Conservation (phyloP, 257 asterid genomes). For the Leonotis leonurus region DNA sequence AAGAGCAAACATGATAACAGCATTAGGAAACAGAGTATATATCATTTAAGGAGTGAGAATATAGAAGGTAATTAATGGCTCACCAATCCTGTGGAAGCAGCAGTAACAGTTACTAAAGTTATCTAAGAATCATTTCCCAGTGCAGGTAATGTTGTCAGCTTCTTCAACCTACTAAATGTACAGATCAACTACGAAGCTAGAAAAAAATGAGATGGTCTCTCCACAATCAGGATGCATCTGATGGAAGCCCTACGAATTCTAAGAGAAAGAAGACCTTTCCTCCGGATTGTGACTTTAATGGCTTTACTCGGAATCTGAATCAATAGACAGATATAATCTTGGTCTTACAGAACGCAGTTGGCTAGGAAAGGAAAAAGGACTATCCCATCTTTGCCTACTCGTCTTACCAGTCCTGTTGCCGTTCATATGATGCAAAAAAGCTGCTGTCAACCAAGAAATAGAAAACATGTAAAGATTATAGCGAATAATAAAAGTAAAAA, state of each 20-base stretch:
- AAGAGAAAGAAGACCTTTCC: neutral
- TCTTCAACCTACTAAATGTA: constrained; percentile 17
- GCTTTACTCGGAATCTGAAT: constrained; percentile 77
- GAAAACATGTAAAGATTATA: neutral
- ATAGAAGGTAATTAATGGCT: constrained; percentile 5
- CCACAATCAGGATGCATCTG: constrained; percentile 7
- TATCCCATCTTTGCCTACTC: constrained; percentile 68
- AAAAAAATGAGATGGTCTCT: constrained; percentile 3
- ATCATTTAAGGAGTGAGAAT: neutral
- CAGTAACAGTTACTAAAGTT: constrained; percentile 10
- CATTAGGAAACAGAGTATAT: neutral
- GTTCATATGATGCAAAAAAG: constrained; percentile 55
- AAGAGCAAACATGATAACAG: constrained; percentile 5
- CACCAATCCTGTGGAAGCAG: constrained; percentile 28
- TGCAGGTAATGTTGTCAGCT: constrained; percentile 17
- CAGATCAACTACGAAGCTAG: constrained; percentile 14
- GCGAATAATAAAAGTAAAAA: neutral
- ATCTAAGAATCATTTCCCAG: constrained; percentile 1
- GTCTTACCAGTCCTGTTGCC: constrained; percentile 45
- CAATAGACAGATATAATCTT: constrained; percentile 60
- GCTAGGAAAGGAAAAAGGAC: constrained; percentile 78
- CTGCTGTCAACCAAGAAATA: constrained; percentile 41
- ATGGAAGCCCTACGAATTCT: neutral
- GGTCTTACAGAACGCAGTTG: constrained; percentile 95
- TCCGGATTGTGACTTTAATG: neutral